Conservation (phyloP, 1,139 yeast species). For the Hemisphaericaspora lyxosophila region DNA sequence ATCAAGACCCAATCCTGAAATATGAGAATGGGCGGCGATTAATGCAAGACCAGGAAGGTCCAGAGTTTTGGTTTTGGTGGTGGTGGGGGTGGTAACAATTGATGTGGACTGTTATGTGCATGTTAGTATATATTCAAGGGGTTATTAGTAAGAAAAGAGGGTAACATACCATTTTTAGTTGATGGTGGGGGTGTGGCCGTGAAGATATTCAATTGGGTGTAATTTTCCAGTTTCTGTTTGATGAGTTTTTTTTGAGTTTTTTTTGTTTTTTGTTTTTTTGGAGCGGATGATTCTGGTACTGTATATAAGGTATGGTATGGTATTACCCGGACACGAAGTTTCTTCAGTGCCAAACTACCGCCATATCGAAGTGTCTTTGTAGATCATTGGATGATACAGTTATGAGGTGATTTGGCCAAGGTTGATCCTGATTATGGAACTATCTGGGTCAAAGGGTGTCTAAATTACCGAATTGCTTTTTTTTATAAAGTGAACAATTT, state of each 20-base stretch:
- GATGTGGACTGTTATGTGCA: conserved; percentile 11
- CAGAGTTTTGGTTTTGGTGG: conserved; percentile 41
- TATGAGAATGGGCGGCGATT: conserved; percentile 97
- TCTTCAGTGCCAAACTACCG: no score
- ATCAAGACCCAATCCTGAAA: conserved; percentile 91
- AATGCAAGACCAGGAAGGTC: conserved; percentile 61
- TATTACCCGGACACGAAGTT: no score
- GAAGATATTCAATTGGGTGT: no score
- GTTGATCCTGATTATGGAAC: no score
- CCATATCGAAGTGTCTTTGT: background rate
- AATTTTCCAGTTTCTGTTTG: conserved; percentile 2
- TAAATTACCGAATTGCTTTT: no score
- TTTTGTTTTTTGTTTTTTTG: no score
- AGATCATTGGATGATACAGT: background rate
- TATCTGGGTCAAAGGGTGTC: no score
- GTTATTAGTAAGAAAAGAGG: no score
- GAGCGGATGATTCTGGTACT: no score
- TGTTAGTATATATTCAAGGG: conserved; percentile 1
- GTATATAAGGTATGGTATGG: no score
- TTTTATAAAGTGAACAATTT: no score
- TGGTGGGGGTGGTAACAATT: conserved; percentile 27
- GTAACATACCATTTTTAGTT: conserved; percentile 4
- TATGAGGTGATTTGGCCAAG: no score
- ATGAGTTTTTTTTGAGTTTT: background rate
- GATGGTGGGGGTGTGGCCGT: background rate